Evolutionary conservation across 2,329 filamentous ascomycete genomes (phyloP).

Genomic region (Alternaria infectoria): DNA sequence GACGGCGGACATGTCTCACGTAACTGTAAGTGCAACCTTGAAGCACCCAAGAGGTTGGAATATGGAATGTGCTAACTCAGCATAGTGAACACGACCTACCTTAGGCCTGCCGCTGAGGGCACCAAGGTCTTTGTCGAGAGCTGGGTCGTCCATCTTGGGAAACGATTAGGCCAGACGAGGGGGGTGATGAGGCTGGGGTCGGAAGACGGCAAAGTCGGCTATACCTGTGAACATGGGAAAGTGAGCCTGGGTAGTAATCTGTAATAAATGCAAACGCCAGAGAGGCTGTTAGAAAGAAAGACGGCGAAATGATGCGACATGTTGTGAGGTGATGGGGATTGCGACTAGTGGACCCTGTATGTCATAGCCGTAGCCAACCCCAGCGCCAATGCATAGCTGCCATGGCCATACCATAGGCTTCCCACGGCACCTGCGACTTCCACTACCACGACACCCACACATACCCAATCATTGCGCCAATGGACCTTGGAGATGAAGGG

Average conservation of each 20-base stretch:
- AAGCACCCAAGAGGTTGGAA: background rate
- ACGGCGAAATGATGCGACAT: background rate
- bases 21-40: conserved; percentile 17
- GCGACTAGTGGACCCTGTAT: background rate
- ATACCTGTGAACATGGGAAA: conserved; percentile 50
- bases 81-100: conserved; percentile 54
- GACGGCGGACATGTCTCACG: conserved; percentile 51
- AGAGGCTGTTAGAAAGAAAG: background rate
- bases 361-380: background rate
- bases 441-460: conserved; percentile 13
- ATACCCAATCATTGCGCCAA: conserved; percentile 27
- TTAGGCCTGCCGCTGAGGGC: conserved; percentile 52
- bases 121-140: conserved; percentile 51
- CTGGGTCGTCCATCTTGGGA: conserved; percentile 54
- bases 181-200: conserved; percentile 49
- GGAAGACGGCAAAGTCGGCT: conserved; percentile 48
- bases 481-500: conserved; percentile 53
- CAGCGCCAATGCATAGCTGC: background rate
- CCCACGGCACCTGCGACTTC: conserved; percentile 7
- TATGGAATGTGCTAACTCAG: background rate
- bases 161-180: conserved; percentile 48
- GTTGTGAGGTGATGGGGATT: conserved; percentile 6
- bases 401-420: background rate
- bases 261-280: background rate
- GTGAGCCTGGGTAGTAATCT: conserved; percentile 33